A percentile compares a stretch with the other conserved stretches of the same genome.
Evolutionary conservation across 176 grass and related monocot genomes (phyloP).

Genomic region (Oryza punctata): DNA sequence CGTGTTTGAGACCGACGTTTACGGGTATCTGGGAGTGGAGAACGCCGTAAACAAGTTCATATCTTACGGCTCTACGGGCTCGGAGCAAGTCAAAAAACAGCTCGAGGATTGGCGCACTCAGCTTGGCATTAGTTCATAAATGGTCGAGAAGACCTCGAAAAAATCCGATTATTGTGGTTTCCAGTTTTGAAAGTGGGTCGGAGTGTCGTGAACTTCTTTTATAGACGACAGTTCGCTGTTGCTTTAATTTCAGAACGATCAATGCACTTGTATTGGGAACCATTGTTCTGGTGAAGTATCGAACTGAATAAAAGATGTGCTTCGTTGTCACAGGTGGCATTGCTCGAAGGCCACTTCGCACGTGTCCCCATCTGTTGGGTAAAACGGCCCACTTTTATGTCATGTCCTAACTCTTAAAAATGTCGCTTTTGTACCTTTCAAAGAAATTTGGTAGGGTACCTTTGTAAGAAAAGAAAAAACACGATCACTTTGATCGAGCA

Average conservation of each 20-base stretch:
- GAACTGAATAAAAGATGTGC: neutral
- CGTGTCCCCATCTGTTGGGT: too few relatives aligned
- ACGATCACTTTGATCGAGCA: too few relatives aligned
- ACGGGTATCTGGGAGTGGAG: constrained; percentile 77
- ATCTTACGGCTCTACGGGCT: constrained; percentile 86
- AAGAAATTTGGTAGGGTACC: too few relatives aligned
- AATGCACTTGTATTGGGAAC: neutral
- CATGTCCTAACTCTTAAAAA: too few relatives aligned
- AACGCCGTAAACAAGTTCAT: constrained; percentile 91
- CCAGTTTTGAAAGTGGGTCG: constrained; percentile 12
- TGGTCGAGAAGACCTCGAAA: constrained; percentile 13
- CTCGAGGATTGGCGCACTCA: constrained; percentile 66
- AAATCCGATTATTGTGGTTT: constrained; percentile 14
- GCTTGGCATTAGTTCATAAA: constrained; percentile 53
- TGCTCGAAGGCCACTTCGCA: too few relatives aligned
- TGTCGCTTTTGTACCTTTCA: too few relatives aligned
- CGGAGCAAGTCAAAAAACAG: constrained; percentile 73
- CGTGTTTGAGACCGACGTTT: constrained; percentile 79
- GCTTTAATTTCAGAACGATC: constrained; percentile 9
- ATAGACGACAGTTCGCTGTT: neutral
- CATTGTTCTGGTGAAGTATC: neutral
- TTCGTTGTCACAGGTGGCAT: neutral
- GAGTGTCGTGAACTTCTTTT: constrained; percentile 25
- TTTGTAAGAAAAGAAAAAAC: too few relatives aligned
- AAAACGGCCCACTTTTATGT: too few relatives aligned